Evolutionary conservation across 2,329 filamentous ascomycete species (phyloP).

Genomic region (Neophaeococcomyces mojaviensis): DNA sequence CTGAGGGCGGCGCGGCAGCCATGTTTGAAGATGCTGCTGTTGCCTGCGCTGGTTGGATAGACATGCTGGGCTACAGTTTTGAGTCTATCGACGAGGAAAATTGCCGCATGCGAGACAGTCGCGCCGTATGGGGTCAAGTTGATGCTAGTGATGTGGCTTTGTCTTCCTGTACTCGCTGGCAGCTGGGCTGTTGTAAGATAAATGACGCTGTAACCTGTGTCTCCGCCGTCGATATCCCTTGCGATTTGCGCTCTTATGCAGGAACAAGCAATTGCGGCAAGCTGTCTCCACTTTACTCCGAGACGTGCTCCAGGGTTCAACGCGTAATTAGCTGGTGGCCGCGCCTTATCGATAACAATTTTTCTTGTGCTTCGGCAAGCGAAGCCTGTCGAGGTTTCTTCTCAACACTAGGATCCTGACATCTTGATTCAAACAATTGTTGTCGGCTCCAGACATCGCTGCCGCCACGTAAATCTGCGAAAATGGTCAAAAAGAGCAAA

Average conservation of each 20-base stretch:
- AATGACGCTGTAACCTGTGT: too few relatives aligned
- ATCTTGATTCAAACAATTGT: background rate
- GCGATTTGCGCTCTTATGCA: too few relatives aligned
- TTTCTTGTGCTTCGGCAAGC: background rate
- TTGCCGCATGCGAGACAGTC: too few relatives aligned
- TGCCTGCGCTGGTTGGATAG: background rate
- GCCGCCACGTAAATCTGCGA: background rate
- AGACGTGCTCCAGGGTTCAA: too few relatives aligned
- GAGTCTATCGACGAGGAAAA: background rate
- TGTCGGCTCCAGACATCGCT: background rate
- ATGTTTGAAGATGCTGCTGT: background rate
- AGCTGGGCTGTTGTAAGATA: too few relatives aligned
- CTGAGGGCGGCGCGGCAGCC: constrained; percentile 8
- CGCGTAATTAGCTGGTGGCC: background rate
- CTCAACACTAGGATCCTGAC: background rate
- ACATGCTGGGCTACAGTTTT: background rate
- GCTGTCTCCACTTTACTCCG: too few relatives aligned
- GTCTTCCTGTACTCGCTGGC: too few relatives aligned
- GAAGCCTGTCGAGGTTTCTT: background rate
- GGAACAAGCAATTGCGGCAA: too few relatives aligned
- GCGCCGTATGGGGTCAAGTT: too few relatives aligned
- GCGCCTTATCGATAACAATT: background rate
- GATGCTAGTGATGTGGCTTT: too few relatives aligned
- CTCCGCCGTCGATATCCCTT: too few relatives aligned
- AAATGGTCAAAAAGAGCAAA: constrained; percentile 50